Percentiles rank a stretch among this genome's conserved stretches.
phyloP scores from a whole-genome alignment of 2,329 filamentous ascomycete genomes.

The Colletotrichum paranaense region DNA sequence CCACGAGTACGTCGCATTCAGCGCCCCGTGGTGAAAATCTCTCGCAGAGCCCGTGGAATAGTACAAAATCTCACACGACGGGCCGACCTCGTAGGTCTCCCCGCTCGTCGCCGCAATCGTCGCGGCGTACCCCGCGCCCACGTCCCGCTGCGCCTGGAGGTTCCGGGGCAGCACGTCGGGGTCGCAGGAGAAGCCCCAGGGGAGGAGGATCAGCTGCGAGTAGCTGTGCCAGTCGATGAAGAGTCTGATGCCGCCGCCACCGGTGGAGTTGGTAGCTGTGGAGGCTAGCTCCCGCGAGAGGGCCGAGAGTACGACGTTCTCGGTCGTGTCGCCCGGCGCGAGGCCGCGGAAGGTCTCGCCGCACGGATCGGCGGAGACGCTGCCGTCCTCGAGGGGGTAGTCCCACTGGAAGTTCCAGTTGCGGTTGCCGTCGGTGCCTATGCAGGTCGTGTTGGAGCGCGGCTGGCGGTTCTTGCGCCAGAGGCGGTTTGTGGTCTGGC shows the following conservation, averaged over 20 bases:
- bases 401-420: slow-evolving; percentile 62
- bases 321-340: slow-evolving; percentile 55
- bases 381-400: slow-evolving; percentile 42
- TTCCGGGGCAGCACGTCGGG: slow-evolving; percentile 38
- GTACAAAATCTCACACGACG: slow-evolving; percentile 39
- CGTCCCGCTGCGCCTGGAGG: slow-evolving; percentile 39
- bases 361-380: slow-evolving; percentile 57
- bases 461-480: slow-evolving; percentile 65
- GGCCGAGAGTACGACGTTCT: slow-evolving; percentile 59
- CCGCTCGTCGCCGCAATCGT: slow-evolving; percentile 48
- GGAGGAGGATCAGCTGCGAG: slow-evolving; percentile 64
- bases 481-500: slow-evolving; percentile 60
- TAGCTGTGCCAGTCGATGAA: slow-evolving; percentile 73
- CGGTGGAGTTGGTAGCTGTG: slow-evolving; percentile 20
- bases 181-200: slow-evolving; percentile 66
- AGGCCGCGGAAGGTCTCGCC: slow-evolving; percentile 56
- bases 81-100: slow-evolving; percentile 37
- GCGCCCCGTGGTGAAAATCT: slow-evolving; percentile 38
- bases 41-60: slow-evolving; percentile 38
- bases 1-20: slow-evolving; percentile 39
- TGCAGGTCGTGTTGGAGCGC: slow-evolving; percentile 51
- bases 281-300: slow-evolving; percentile 56
- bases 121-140: slow-evolving; percentile 51
- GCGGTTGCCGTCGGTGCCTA: slow-evolving; percentile 64
- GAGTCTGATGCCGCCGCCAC: slow-evolving; percentile 57